Evolutionary conservation across 2,329 filamentous ascomycete genomes (phyloP).

Genomic region (Fusarium xylarioides): DNA sequence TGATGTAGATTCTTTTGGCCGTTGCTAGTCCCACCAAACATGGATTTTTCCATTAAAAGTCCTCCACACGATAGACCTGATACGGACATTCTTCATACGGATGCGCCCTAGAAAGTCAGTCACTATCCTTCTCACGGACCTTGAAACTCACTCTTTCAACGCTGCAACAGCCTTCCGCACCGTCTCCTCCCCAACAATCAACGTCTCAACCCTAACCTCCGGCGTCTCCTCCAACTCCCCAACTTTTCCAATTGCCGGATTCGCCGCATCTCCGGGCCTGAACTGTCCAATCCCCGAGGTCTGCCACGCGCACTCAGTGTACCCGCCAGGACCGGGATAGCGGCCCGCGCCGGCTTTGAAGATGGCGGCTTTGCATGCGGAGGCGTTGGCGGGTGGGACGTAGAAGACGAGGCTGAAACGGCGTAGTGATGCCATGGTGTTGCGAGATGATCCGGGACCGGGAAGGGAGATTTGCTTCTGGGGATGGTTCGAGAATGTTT

Average conservation of each 20-base stretch:
- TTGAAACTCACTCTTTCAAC: slow-evolving; percentile 65
- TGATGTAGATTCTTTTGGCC: neutral
- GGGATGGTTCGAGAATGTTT: slow-evolving; percentile 7
- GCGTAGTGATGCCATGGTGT: slow-evolving; percentile 25
- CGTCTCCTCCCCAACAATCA: slow-evolving; percentile 68
- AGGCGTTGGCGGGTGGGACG: slow-evolving; percentile 55
- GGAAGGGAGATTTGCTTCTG: neutral
- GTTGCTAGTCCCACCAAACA: neutral
- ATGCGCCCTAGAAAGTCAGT: slow-evolving; percentile 40
- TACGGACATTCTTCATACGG: slow-evolving; percentile 42
- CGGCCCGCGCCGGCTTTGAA: slow-evolving; percentile 67
- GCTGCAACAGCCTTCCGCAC: slow-evolving; percentile 66
- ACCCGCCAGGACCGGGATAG: slow-evolving; percentile 60
- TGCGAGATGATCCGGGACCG: slow-evolving; percentile 14
- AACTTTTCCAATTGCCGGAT: slow-evolving; percentile 68
- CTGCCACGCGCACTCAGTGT: slow-evolving; percentile 64
- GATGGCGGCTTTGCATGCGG: slow-evolving; percentile 63
- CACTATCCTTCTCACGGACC: rapidly evolving
- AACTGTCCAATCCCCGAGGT: slow-evolving; percentile 70
- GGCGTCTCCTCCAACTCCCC: slow-evolving; percentile 66
- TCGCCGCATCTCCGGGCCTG: slow-evolving; percentile 67
- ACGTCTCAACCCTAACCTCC: slow-evolving; percentile 70
- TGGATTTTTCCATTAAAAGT: slow-evolving; percentile 18
- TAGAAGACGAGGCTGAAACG: slow-evolving; percentile 59
- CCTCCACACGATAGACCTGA: slow-evolving; percentile 38